phyloP scores from a whole-genome alignment of 2,329 filamentous ascomycete species.

The Cordyceps cicadae region DNA sequence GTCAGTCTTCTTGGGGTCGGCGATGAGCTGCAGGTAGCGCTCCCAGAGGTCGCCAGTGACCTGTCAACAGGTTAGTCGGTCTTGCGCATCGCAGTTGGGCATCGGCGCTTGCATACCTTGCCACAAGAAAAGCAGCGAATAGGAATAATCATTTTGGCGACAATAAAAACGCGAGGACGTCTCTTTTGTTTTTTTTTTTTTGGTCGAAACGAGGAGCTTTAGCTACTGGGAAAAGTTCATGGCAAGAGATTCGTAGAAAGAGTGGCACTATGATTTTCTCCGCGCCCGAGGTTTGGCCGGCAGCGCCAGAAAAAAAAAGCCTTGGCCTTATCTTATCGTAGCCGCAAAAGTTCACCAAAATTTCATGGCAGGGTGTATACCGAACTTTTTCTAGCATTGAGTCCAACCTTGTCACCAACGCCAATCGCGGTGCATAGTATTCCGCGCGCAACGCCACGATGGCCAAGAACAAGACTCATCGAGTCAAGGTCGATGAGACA shows the following conservation, averaged over 20 bases:
- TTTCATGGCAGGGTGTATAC: conserved; percentile 22
- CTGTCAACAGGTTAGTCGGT: conserved; percentile 41
- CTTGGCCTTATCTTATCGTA: conserved; percentile 31
- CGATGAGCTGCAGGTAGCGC: conserved; percentile 81
- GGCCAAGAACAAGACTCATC: conserved; percentile 23
- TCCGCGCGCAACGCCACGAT: conserved; percentile 19
- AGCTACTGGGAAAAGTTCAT: background rate
- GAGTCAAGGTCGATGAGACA: conserved; percentile 27
- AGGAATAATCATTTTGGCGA: conserved; percentile 84
- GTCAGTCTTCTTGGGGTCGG: conserved; percentile 60
- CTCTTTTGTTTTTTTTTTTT: background rate
- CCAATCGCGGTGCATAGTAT: background rate
- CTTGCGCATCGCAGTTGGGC: conserved; percentile 9
- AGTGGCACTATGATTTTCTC: conserved; percentile 1
- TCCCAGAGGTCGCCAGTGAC: conserved; percentile 98
- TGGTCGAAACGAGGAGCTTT: background rate
- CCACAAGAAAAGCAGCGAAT: conserved; percentile 98
- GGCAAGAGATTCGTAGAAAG: background rate
- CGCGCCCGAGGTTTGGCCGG: conserved; percentile 24
- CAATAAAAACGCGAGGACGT: background rate
- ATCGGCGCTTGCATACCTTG: conserved; percentile 59
- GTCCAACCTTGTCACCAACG: conserved; percentile 3
- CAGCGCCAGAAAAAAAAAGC: conserved; percentile 3
- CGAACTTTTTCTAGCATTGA: conserved; percentile 14
- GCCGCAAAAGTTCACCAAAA: conserved; percentile 33